Conservation (phyloP, 345 rosid genomes). For the Sisymbrium irio region DNA sequence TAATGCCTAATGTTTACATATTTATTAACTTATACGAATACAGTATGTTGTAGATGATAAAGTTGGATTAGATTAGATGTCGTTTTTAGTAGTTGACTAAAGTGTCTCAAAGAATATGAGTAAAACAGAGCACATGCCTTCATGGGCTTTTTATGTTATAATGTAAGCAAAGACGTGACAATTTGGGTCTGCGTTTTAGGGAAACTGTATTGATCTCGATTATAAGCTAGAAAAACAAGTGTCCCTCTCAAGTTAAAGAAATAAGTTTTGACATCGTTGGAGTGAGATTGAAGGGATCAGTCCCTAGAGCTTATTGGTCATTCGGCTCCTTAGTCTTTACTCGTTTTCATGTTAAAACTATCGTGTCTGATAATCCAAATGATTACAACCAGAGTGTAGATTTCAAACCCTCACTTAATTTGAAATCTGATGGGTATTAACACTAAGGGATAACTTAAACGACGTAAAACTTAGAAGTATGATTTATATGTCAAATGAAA, state of each 20-base stretch:
- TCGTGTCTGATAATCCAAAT: not conserved
- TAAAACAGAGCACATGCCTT: not conserved
- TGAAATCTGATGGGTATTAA: not conserved
- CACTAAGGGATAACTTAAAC: not conserved
- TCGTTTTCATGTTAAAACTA: not conserved
- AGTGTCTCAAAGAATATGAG: not conserved
- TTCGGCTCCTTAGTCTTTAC: not conserved
- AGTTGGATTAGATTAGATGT: not conserved
- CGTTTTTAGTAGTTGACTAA: not conserved
- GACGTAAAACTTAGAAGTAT: not conserved
- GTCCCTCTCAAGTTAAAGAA: not conserved
- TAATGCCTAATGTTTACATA: not conserved
- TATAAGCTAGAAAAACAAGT: not conserved
- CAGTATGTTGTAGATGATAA: not conserved
- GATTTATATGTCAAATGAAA: not conserved
- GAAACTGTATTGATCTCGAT: not conserved
- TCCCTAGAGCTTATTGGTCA: not conserved
- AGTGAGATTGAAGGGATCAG: slow-evolving; percentile 17
- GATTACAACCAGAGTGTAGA: not conserved
- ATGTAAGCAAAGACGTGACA: not conserved
- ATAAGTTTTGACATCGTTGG: slow-evolving; percentile 3
- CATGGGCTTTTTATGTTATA: not conserved
- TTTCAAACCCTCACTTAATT: not conserved
- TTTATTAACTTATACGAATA: not conserved
- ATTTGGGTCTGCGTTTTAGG: not conserved